A percentile compares a stretch with the other conserved stretches of the same genome.
Evolutionary conservation across 345 rosid species (phyloP).

Genomic region (Draba incana): DNA sequence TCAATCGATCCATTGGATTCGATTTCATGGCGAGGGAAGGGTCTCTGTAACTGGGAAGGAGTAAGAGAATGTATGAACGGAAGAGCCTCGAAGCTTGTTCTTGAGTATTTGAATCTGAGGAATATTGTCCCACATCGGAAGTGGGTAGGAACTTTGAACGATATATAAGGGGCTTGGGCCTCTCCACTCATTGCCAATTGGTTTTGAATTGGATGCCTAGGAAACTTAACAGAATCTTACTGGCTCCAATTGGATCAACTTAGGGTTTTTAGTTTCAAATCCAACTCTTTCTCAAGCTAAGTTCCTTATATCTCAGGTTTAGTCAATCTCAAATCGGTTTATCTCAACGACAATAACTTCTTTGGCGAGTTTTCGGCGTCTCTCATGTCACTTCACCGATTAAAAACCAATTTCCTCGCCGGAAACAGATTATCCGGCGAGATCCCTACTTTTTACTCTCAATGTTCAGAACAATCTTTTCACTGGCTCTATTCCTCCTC

Average conservation of each 20-base stretch:
- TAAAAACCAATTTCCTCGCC: slow-evolving; percentile 64
- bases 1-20: slow-evolving; percentile 62
- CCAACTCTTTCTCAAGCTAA: slow-evolving; percentile 75
- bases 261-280: slow-evolving; percentile 86
- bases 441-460: slow-evolving; percentile 67
- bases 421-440: slow-evolving; percentile 66
- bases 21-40: slow-evolving; percentile 61
- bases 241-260: slow-evolving; percentile 77
- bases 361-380: slow-evolving; percentile 75
- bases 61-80: slow-evolving; percentile 73
- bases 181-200: too few relatives aligned
- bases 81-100: slow-evolving; percentile 79
- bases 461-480: slow-evolving; percentile 64
- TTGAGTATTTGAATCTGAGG: slow-evolving; percentile 67
- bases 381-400: slow-evolving; percentile 65
- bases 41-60: slow-evolving; percentile 78
- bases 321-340: slow-evolving; percentile 78
- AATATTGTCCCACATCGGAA: too few relatives aligned
- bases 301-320: slow-evolving; percentile 70
- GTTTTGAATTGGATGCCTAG: too few relatives aligned
- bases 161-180: too few relatives aligned
- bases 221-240: too few relatives aligned
- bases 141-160: too few relatives aligned
- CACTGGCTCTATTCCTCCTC: slow-evolving; percentile 65
- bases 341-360: slow-evolving; percentile 68